These are phyloP conservation scores for Pichia phayaonensis DNA, from an alignment of 805 yeast species.

Conservation along the genomic window DNA sequence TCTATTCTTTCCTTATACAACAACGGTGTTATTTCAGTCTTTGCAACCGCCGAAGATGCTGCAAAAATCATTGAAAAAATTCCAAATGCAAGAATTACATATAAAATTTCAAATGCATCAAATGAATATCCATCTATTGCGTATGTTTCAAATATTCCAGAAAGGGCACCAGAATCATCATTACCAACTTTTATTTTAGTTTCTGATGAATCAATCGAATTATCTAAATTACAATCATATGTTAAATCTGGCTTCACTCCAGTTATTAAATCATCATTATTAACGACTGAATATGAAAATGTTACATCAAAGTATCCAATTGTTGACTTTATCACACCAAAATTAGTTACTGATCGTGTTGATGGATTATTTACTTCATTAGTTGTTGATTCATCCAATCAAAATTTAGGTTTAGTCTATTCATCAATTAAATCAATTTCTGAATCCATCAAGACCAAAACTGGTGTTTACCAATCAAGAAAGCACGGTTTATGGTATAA, in stretches of 20 bases:
- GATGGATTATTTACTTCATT: constrained; percentile 85
- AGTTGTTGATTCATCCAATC: constrained; percentile 61
- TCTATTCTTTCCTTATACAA: constrained; percentile 21
- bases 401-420: constrained; percentile 83
- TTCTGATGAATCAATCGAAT: not conserved
- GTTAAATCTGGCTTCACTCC: constrained; percentile 29
- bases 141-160: not conserved
- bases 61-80: constrained; percentile 19
- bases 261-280: constrained; percentile 22
- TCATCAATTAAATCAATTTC: constrained; percentile 76
- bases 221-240: not conserved
- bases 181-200: not conserved
- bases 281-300: constrained; percentile 30
- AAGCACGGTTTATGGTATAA: constrained; percentile 92
- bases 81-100: constrained; percentile 29
- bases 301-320: constrained; percentile 25
- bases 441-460: constrained; percentile 70
- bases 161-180: constrained; percentile 5
- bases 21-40: constrained; percentile 24
- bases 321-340: constrained; percentile 36
- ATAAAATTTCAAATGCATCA: constrained; percentile 14
- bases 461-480: constrained; percentile 93
- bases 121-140: constrained; percentile 16
- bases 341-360: constrained; percentile 69
- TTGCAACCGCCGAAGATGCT: constrained; percentile 18